A percentile compares a stretch with the other conserved stretches of the same genome.
Evolutionary conservation across 495 filamentous ascomycete species (phyloP).

Genomic region (Aspergillus homomorphus): DNA sequence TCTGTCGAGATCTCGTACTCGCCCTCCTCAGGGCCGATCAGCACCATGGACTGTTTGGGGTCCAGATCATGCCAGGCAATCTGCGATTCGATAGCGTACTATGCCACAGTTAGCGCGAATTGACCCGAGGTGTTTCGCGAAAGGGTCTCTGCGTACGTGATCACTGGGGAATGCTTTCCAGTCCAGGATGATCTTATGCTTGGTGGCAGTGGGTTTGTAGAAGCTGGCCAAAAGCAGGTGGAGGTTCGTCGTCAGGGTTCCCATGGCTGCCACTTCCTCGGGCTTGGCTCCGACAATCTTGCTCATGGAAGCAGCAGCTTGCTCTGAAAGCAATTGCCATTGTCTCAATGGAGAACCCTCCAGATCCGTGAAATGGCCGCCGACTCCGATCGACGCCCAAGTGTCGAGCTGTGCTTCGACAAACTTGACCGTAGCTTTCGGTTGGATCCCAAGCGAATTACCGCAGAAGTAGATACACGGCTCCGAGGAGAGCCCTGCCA

Average conservation of each 20-base stretch:
- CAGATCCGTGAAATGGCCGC: constrained; percentile 83
- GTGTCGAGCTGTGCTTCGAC: constrained; percentile 77
- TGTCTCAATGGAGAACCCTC: constrained; percentile 68
- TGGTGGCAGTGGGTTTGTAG: constrained; percentile 71
- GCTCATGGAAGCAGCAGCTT: constrained; percentile 68
- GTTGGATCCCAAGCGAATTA: constrained; percentile 92
- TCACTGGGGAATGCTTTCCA: constrained; percentile 94
- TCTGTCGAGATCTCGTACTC: constrained; percentile 59
- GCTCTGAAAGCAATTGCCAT: constrained; percentile 76
- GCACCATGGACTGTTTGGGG: constrained; percentile 68
- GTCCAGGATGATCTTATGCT: constrained; percentile 88
- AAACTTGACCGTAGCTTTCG: constrained; percentile 65
- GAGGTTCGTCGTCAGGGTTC: constrained; percentile 86
- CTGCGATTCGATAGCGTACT: constrained; percentile 92
- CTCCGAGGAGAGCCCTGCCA: constrained; percentile 39
- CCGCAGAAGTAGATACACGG: constrained; percentile 83
- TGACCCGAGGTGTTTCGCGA: neutral
- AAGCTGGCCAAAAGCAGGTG: constrained; percentile 88
- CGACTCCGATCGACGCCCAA: constrained; percentile 88
- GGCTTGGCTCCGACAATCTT: constrained; percentile 75
- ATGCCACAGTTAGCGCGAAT: neutral
- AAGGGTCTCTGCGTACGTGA: constrained; percentile 52
- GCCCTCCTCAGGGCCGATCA: constrained; percentile 61
- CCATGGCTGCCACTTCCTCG: constrained; percentile 87
- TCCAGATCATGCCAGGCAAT: constrained; percentile 73